phyloP scores from a whole-genome alignment of 2,329 filamentous ascomycete species.

The Ophiostoma fasciatum region DNA sequence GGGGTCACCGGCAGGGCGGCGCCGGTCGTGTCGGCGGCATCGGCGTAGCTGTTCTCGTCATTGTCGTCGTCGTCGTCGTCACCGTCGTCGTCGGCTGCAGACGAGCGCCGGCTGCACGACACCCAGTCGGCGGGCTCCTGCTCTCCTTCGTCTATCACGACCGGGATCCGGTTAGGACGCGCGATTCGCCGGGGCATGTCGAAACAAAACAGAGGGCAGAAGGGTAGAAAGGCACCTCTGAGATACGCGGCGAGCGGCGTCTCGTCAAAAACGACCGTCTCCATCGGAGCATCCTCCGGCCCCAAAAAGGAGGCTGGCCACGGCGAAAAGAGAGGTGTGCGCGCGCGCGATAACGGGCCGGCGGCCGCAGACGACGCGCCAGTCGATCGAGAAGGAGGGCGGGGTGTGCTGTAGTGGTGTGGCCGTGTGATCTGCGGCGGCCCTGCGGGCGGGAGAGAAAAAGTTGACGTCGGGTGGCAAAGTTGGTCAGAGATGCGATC shows the following conservation, averaged over 20 bases:
- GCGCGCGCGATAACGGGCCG: too few species aligned
- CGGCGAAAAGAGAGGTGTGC: too few species aligned
- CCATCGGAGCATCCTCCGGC: too few species aligned
- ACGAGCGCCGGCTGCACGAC: slow-evolving; percentile 16
- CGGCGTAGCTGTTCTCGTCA: slow-evolving; percentile 10
- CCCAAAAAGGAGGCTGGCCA: too few species aligned
- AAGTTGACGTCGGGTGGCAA: too few species aligned
- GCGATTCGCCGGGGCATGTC: slow-evolving; percentile 1
- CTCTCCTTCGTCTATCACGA: slow-evolving; percentile 32
- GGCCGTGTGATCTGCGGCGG: too few species aligned
- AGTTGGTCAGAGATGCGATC: too few species aligned
- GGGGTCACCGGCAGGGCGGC: slow-evolving; percentile 6
- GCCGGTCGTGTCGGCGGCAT: slow-evolving; percentile 7
- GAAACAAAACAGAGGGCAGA: neutral
- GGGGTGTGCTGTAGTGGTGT: too few species aligned
- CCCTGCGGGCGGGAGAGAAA: too few species aligned
- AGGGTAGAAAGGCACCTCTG: slow-evolving; percentile 46
- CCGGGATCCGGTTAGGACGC: slow-evolving; percentile 8
- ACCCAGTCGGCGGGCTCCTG: slow-evolving; percentile 33
- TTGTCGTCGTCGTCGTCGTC: slow-evolving; percentile 11
- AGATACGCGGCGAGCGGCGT: slow-evolving; percentile 81
- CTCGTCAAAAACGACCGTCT: slow-evolving; percentile 74
- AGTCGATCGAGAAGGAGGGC: too few species aligned
- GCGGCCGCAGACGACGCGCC: too few species aligned
- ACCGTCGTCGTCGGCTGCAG: slow-evolving; percentile 1